These are phyloP conservation scores for Botrytis deweyae DNA, from an alignment of 2,329 filamentous ascomycete genomes.

Conservation along the genomic window DNA sequence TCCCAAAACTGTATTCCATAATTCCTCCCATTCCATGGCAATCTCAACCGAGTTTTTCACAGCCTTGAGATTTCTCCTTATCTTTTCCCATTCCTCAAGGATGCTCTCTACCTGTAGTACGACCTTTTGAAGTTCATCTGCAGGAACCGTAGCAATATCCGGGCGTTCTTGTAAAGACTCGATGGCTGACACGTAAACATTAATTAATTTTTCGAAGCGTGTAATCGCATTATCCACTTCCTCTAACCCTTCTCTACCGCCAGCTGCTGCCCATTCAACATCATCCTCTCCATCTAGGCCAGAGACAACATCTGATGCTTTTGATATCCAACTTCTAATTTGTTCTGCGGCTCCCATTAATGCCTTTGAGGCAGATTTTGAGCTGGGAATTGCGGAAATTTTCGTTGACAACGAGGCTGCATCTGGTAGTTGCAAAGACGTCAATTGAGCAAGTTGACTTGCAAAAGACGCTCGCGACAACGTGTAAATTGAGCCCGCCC, in stretches of 20 bases:
- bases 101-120: constrained; percentile 90
- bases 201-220: constrained; percentile 84
- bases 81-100: constrained; percentile 78
- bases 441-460: constrained; percentile 88
- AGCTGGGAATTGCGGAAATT: constrained; percentile 81
- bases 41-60: constrained; percentile 92
- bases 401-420: constrained; percentile 78
- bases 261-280: constrained; percentile 92
- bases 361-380: constrained; percentile 77
- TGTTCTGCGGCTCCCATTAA: constrained; percentile 86
- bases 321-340: constrained; percentile 90
- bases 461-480: constrained; percentile 89
- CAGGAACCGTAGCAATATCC: constrained; percentile 71
- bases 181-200: constrained; percentile 91
- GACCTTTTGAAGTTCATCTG: constrained; percentile 69
- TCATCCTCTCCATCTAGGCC: constrained; percentile 94
- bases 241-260: constrained; percentile 76
- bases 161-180: constrained; percentile 79
- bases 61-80: constrained; percentile 71
- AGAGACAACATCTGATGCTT: constrained; percentile 83
- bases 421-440: constrained; percentile 83
- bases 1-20: constrained; percentile 90
- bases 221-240: constrained; percentile 72
- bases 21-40: constrained; percentile 98
- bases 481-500: constrained; percentile 88